Conservation (phyloP, 768 basidiomycete species). For the Piloderma croceum region DNA sequence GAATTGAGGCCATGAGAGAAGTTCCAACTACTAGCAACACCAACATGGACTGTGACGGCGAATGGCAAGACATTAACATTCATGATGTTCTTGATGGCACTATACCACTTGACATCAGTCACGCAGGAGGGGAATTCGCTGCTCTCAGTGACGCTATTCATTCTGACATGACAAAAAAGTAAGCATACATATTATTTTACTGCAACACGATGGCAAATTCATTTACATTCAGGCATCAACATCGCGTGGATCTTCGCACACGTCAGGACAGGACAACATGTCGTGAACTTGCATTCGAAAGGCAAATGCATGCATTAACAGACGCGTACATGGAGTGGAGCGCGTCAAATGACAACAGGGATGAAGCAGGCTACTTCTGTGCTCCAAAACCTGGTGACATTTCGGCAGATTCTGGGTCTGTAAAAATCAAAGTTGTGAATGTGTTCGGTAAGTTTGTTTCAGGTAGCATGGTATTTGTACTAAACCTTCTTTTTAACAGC, state of each 20-base stretch:
- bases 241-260: background rate
- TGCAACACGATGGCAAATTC: background rate
- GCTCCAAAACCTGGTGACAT: too few relatives aligned
- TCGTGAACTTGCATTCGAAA: background rate
- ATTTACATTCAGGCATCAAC: background rate
- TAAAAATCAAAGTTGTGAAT: background rate
- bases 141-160: background rate
- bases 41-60: background rate
- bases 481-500: background rate
- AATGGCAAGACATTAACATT: background rate
- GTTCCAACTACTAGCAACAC: background rate
- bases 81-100: too few relatives aligned
- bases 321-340: background rate
- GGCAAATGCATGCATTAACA: background rate
- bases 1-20: background rate
- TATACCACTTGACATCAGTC: background rate
- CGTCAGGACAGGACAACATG: background rate
- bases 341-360: background rate
- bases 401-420: background rate
- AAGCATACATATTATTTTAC: background rate
- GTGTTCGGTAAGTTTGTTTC: background rate
- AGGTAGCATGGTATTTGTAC: background rate
- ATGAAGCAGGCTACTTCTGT: too few relatives aligned
- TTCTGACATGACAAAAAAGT: background rate
- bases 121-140: background rate